These are phyloP conservation scores for Neonectria punicea DNA, from an alignment of 2,329 filamentous ascomycete genomes.

Conservation along the genomic window DNA sequence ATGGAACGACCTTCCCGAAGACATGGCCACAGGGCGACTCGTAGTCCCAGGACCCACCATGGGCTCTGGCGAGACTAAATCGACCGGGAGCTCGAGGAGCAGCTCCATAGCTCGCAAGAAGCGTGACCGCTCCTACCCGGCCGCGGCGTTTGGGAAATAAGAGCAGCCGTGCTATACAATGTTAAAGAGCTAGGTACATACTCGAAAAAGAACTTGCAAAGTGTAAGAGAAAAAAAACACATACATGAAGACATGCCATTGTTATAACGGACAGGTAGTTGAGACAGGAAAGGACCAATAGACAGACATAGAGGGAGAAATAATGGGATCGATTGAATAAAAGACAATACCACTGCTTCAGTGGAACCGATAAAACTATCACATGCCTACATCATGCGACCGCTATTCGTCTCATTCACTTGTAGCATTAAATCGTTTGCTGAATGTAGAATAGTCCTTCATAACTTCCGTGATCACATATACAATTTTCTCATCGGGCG, in stretches of 20 bases:
- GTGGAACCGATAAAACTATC: neutral
- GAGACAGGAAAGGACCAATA: constrained; percentile 1
- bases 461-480: constrained; percentile 19
- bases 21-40: constrained; percentile 60
- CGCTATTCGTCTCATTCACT: constrained; percentile 3
- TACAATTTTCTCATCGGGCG: constrained; percentile 14
- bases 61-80: constrained; percentile 46
- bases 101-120: constrained; percentile 66
- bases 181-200: neutral
- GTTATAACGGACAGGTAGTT: neutral
- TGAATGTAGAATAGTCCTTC: neutral
- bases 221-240: neutral
- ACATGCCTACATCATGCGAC: neutral
- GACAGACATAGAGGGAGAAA: neutral
- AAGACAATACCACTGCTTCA: neutral
- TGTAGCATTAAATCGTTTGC: neutral
- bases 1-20: constrained; percentile 73
- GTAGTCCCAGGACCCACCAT: constrained; percentile 40
- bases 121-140: constrained; percentile 70
- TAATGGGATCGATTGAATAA: neutral
- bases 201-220: neutral
- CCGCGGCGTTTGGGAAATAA: constrained; percentile 67
- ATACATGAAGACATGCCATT: constrained; percentile 10
- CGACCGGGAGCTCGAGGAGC: constrained; percentile 64
- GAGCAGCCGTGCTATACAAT: neutral